A percentile compares a stretch with the other conserved stretches of the same genome.
Evolutionary conservation across 345 rosid genomes (phyloP).

Genomic region (Lumnitzera racemosa): DNA sequence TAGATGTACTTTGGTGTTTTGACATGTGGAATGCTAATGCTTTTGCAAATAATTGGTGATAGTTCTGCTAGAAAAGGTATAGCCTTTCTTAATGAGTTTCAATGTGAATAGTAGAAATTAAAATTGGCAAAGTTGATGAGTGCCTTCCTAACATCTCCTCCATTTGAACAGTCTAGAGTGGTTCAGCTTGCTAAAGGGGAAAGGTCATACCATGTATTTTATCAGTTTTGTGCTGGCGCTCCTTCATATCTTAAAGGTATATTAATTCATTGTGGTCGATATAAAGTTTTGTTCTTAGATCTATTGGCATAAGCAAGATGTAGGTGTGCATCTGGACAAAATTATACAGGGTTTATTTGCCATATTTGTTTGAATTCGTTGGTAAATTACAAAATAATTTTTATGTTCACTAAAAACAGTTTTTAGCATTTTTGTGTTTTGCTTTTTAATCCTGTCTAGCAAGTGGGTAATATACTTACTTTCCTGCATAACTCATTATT

Average conservation of each 20-base stretch:
- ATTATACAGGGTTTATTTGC: too few relatives aligned
- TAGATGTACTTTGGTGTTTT: slow-evolving; percentile 9
- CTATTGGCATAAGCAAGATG: too few relatives aligned
- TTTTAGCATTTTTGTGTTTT: too few relatives aligned
- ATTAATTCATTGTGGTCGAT: slow-evolving; percentile 3
- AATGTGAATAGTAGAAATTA: background rate
- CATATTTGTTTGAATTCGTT: too few relatives aligned
- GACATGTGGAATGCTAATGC: slow-evolving; percentile 11
- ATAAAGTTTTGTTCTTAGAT: too few relatives aligned
- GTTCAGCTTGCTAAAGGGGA: slow-evolving; percentile 82
- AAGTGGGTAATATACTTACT: background rate
- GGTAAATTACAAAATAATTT: too few relatives aligned
- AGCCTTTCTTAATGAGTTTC: too few relatives aligned
- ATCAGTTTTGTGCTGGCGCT: slow-evolving; percentile 95
- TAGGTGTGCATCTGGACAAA: too few relatives aligned
- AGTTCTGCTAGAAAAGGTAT: slow-evolving; percentile 97
- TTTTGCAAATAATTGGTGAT: slow-evolving; percentile 12
- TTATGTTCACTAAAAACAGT: too few relatives aligned
- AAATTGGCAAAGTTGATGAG: slow-evolving; percentile 8
- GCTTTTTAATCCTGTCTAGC: too few relatives aligned
- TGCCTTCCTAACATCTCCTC: slow-evolving; percentile 24
- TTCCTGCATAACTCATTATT: background rate
- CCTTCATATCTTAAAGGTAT: slow-evolving; percentile 76
- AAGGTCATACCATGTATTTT: slow-evolving; percentile 87
- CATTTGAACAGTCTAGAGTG: slow-evolving; percentile 81